A percentile compares a stretch with the other conserved stretches of the same genome.
Evolutionary conservation across 2,329 filamentous ascomycete genomes (phyloP).

Genomic region (Phialophora expanda): DNA sequence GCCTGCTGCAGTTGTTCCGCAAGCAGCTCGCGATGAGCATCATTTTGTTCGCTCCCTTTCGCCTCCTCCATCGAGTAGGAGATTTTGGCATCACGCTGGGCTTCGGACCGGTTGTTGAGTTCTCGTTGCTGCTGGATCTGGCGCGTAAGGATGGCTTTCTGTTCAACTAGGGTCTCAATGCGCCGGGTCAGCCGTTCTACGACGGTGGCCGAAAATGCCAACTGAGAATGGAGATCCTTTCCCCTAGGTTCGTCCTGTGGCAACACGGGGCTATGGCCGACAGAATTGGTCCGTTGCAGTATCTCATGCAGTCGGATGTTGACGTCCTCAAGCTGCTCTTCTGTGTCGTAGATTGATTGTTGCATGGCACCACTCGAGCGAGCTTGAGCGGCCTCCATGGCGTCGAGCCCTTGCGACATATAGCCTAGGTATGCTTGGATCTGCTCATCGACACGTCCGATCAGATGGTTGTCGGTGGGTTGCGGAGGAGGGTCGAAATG

Average conservation of each 20-base stretch:
- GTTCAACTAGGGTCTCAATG: slow-evolving; percentile 78
- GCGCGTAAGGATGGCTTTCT: slow-evolving; percentile 84
- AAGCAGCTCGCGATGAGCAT: slow-evolving; percentile 48
- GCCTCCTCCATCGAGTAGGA: slow-evolving; percentile 61
- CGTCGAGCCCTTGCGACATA: slow-evolving; percentile 68
- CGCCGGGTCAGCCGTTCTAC: slow-evolving; percentile 79
- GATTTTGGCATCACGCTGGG: slow-evolving; percentile 52
- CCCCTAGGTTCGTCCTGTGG: slow-evolving; percentile 64
- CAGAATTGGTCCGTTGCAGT: slow-evolving; percentile 55
- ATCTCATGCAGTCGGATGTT: slow-evolving; percentile 69
- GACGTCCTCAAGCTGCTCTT: slow-evolving; percentile 64
- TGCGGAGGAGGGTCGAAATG: slow-evolving; percentile 49
- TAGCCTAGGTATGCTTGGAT: slow-evolving; percentile 68
- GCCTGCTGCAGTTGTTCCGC: slow-evolving; percentile 51
- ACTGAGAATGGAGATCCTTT: slow-evolving; percentile 67
- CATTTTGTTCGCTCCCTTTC: slow-evolving; percentile 53
- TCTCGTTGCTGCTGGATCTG: slow-evolving; percentile 96
- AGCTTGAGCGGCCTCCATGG: slow-evolving; percentile 64
- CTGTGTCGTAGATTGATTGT: slow-evolving; percentile 49
- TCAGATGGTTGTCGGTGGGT: slow-evolving; percentile 40
- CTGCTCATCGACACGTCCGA: slow-evolving; percentile 33
- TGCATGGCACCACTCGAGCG: slow-evolving; percentile 45
- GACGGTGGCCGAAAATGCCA: slow-evolving; percentile 76
- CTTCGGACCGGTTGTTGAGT: slow-evolving; percentile 84
- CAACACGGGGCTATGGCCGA: slow-evolving; percentile 54